phyloP scores from a whole-genome alignment of 306 rosid genomes.

The Begonia fuchsioides region DNA sequence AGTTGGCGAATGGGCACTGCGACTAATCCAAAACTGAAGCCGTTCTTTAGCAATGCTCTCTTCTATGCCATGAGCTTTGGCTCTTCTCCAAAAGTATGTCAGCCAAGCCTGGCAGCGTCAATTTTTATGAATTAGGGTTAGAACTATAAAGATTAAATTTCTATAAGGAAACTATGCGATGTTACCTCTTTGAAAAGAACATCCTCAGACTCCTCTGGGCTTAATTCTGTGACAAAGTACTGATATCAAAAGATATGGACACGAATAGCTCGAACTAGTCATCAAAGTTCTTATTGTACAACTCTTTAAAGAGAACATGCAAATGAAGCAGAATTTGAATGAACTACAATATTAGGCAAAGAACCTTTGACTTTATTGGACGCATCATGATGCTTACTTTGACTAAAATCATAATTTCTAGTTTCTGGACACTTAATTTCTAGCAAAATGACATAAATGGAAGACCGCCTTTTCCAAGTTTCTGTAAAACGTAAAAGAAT shows the following conservation, averaged over 20 bases:
- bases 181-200: conserved; percentile 69
- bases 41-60: conserved; percentile 71
- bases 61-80: conserved; percentile 77
- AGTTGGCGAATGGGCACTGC: conserved; percentile 71
- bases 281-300: too few relatives aligned
- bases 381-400: too few relatives aligned
- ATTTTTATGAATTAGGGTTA: too few relatives aligned
- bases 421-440: too few relatives aligned
- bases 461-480: background rate
- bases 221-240: conserved; percentile 50
- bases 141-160: too few relatives aligned
- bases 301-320: too few relatives aligned
- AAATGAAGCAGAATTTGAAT: too few relatives aligned
- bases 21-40: conserved; percentile 81
- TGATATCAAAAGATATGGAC: background rate
- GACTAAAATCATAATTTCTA: too few relatives aligned
- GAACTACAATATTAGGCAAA: too few relatives aligned
- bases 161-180: conserved; percentile 2
- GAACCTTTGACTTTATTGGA: too few relatives aligned
- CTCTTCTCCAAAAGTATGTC: conserved; percentile 96
- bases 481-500: background rate
- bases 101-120: conserved; percentile 66
- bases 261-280: too few relatives aligned
- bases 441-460: too few relatives aligned
- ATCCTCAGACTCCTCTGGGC: conserved; percentile 95